phyloP scores from a whole-genome alignment of 139 green algal genomes.

The Chlorella sorokiniana region DNA sequence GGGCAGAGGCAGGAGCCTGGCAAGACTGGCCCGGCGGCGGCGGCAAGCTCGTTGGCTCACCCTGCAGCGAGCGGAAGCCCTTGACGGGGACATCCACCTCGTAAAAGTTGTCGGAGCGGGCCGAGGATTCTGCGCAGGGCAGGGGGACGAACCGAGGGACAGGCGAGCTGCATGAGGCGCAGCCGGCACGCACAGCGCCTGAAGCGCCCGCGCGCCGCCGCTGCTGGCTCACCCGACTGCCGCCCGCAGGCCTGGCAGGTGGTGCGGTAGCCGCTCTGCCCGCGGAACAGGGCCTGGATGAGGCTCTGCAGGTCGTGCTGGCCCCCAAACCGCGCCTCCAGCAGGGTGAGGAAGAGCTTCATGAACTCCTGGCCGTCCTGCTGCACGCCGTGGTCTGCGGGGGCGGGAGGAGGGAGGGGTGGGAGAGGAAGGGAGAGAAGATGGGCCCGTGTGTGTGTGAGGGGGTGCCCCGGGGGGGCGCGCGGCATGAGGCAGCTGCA shows the following conservation, averaged over 20 bases:
- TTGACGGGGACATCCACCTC: constrained; percentile 86
- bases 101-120: constrained; percentile 72
- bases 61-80: constrained; percentile 49
- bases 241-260: constrained; percentile 66
- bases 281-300: constrained; percentile 65
- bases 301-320: constrained; percentile 14
- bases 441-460: not conserved
- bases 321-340: constrained; percentile 67
- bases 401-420: too few relatives aligned
- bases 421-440: not conserved
- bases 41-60: too few relatives aligned
- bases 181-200: not conserved
- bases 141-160: not conserved
- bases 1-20: not conserved
- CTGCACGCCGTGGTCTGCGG: constrained; percentile 75
- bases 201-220: too few relatives aligned
- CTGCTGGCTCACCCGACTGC: constrained; percentile 33
- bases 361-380: constrained; percentile 95
- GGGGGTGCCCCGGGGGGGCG: not conserved
- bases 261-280: constrained; percentile 77
- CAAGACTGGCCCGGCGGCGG: too few relatives aligned
- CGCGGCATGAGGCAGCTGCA: not conserved
- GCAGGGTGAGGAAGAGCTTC: constrained; percentile 87
- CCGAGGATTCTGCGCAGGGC: constrained; percentile 19
- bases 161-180: not conserved